Base-by-base conservation (phyloP, 768 basidiomycete genomes). In the Tulasnella sp. region DNA sequence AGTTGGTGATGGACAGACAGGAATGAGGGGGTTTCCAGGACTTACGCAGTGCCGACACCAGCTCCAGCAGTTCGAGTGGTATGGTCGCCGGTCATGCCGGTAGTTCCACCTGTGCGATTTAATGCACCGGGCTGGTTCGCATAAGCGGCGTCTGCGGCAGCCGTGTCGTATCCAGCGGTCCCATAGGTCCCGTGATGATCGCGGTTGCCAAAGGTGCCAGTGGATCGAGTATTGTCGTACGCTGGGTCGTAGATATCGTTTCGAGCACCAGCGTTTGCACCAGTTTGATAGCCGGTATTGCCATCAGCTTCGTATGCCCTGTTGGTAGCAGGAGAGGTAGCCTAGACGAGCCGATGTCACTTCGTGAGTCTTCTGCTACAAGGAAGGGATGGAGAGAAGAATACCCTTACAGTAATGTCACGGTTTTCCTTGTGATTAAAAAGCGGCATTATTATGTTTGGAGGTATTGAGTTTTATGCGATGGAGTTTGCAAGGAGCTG, bases 401-500 rank as follows among this genome's bases (percentile, higher is more conserved):
- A 19, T 7, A 11, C 49, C n/a, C 42, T 64, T 25, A 64, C 58
- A 29, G 58, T 64, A 29, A 64, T 72, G 71, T 39, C 31, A 40
- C 31, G 40, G 71, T 39, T 72, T 40, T 74, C 39, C 22, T 64
- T 74, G 36, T 74, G 73, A 29, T 49, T 49, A 54, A 74, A 74
- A 54, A 74, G 54, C 14, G 73, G 73, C 73, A 74, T 74, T 74
- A 58, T 74, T 34, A 64, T 25, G 29, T 19, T 22, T 72, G n/a
- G 42, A 72, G 17, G 5, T 40, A 7, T 12, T 39, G 11, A 14
- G 37, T 9, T 19, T 25, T n/a, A n/a, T 8, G 22, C 6, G 69
- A 38, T 12, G 15, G 58, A 5, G 58, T 58, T 8, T 8, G 42
- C 17, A 8, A 17, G 42, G 42, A 42, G 42, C 8, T 42, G 42